phyloP scores from a whole-genome alignment of 208 protist genomes.

The Herpetomonas samuelpessoai region DNA sequence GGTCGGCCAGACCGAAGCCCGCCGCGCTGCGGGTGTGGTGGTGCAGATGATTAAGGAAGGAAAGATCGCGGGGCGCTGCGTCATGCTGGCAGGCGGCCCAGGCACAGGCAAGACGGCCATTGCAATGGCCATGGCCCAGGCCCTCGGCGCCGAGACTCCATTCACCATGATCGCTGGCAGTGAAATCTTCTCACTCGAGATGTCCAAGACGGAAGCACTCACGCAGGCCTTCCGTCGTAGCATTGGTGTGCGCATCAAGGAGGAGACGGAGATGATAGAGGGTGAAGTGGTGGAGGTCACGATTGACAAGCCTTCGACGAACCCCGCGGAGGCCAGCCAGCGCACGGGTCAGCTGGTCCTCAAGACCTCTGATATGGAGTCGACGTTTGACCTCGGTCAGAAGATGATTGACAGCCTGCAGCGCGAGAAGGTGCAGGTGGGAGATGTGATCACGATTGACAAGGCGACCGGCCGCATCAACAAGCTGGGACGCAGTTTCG shows the following conservation, averaged over 20 bases:
- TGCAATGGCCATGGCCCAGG: slow-evolving; percentile 99
- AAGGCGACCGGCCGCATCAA: slow-evolving; percentile 98
- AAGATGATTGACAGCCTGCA: slow-evolving; percentile 99
- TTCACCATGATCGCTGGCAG: slow-evolving; percentile 99
- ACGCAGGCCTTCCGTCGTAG: slow-evolving; percentile 99
- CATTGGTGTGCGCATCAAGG: slow-evolving; percentile 99
- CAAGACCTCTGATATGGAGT: slow-evolving; percentile 99
- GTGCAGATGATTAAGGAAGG: slow-evolving; percentile 99
- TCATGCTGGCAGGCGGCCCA: slow-evolving; percentile 99
- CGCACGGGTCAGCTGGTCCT: slow-evolving; percentile 99
- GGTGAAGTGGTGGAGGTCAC: slow-evolving; percentile 99
- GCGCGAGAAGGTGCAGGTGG: slow-evolving; percentile 98
- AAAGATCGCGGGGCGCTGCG: slow-evolving; percentile 99
- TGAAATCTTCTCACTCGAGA: slow-evolving; percentile 99
- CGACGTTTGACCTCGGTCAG: slow-evolving; percentile 99
- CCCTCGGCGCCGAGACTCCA: slow-evolving; percentile 97
- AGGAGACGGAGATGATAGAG: slow-evolving; percentile 99
- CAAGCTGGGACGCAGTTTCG: slow-evolving; percentile 98
- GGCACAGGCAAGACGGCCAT: slow-evolving; percentile 99
- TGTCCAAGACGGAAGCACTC: slow-evolving; percentile 99
- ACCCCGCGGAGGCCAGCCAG: slow-evolving; percentile 81
- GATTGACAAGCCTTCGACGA: slow-evolving; percentile 96
- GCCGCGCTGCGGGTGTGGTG: slow-evolving; percentile 88
- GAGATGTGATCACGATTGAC: slow-evolving; percentile 99
- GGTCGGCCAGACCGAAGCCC: slow-evolving; percentile 97